phyloP scores from a whole-genome alignment of 345 rosid species.

The Excoecaria agallocha region DNA sequence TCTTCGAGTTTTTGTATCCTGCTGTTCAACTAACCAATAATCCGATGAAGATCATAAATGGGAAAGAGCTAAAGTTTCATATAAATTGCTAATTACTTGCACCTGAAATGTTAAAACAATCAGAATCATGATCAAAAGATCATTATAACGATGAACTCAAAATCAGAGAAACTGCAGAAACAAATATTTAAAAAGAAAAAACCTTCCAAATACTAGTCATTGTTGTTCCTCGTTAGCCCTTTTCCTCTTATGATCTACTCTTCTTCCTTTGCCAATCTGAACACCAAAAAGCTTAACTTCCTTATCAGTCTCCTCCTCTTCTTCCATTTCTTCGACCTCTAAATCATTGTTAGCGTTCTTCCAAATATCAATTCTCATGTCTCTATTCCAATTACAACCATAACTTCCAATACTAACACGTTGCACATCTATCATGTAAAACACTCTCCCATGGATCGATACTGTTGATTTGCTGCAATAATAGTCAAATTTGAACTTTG shows the following conservation, averaged over 20 bases:
- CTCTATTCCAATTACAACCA: not conserved
- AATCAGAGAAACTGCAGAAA: not conserved
- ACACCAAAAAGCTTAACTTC: slow-evolving; percentile 18
- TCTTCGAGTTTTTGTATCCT: not conserved
- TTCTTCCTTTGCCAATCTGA: slow-evolving; percentile 6
- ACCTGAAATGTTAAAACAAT: not conserved
- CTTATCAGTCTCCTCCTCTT: slow-evolving; percentile 7
- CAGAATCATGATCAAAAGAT: no score
- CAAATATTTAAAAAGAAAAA: not conserved
- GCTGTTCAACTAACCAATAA: not conserved
- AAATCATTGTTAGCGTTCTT: not conserved
- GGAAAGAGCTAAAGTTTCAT: not conserved
- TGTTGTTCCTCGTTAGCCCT: not conserved
- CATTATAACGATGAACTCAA: not conserved
- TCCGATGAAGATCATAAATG: not conserved
- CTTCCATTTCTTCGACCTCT: not conserved
- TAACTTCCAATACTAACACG: not conserved
- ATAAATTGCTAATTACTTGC: not conserved
- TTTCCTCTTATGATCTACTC: not conserved
- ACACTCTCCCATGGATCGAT: not conserved
- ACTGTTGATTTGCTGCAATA: not conserved
- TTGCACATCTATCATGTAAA: slow-evolving; percentile 23
- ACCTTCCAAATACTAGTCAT: not conserved
- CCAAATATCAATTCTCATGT: not conserved
- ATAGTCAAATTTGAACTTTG: not conserved